Base-by-base conservation (phyloP, 345 rosid species). In the Arabidopsis arenosa region DNA sequence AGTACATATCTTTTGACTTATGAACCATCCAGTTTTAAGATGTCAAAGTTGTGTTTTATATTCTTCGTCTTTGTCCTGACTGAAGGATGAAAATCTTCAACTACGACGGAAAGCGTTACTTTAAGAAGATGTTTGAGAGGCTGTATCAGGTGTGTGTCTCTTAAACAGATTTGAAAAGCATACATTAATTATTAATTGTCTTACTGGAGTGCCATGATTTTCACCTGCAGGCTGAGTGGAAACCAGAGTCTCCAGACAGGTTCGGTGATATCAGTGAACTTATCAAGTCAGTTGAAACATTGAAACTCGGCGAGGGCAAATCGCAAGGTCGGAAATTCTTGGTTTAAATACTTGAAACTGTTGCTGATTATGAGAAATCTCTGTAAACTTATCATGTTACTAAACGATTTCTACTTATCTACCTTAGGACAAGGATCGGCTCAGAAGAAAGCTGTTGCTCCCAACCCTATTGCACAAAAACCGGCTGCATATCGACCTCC, bases 401-500 rank as follows among this genome's bases (percentile, higher is more conserved):
- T 15, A 58, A 58, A 61, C 78, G 45, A 32, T 41, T 41, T 41
- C 21, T 58, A 17, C 79, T 21, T 48, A 7, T 44, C 48, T 37
- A 15, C 54, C 63, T 79, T 79, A 83, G 96, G 90, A 75, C 90
- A 85, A 86, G 87, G 87, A 30, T 80, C 91, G 68, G 72, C 80
- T 72, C 84, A 87, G 36, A 81, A 76, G 71, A 90, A 84, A 80
- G 12, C 81, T 66, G 59, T 82, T 49, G 53, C 82, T 49, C 30
- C 74, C 67, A 85, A 66, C 64, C 83, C 86, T 74, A 72, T 85
- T 26, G 74, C 79, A 30, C 83, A 85, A 63, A 94, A 88, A 86
- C 95, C 96, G n/a, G 89, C 90, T 63, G 97, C 93, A 47, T 90
- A 94, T 84, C 92, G 90, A 56, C 98, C 98, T 63, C 98, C 97